Conservation (phyloP, 164 flowering plant species). For the Kalanchoe fedtschenkoi region DNA sequence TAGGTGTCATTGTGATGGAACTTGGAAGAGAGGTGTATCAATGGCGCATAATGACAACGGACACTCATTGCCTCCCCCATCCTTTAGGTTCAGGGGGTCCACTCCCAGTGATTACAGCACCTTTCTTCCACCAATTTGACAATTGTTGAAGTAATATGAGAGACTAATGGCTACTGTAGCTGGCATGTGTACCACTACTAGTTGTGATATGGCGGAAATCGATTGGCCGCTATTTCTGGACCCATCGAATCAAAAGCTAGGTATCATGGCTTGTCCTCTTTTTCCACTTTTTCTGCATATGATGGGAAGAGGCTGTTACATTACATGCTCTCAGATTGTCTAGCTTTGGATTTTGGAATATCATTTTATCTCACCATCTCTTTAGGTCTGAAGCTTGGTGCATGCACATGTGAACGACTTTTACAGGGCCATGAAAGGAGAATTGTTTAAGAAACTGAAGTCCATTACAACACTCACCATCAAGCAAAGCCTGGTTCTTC, state of each 20-base stretch:
- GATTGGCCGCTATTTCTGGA: background rate
- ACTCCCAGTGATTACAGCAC: background rate
- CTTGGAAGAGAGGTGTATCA: background rate
- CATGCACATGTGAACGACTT: background rate
- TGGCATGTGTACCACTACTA: background rate
- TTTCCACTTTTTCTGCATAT: background rate
- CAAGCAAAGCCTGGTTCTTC: no score
- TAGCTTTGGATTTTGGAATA: no score
- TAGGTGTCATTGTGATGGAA: no score
- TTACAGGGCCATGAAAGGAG: no score
- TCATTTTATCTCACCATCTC: background rate
- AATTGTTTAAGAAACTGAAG: no score
- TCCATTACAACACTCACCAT: no score
- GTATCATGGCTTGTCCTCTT: background rate
- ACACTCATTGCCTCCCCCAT: slow-evolving; percentile 1
- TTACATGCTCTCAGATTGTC: no score
- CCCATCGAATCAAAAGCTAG: background rate
- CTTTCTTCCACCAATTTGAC: slow-evolving; percentile 5
- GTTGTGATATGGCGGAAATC: background rate
- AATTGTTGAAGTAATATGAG: background rate
- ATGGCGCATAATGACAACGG: background rate
- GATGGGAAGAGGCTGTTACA: no score
- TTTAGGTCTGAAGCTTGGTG: background rate
- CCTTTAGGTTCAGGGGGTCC: background rate
- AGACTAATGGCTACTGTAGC: background rate